Evolutionary conservation across 108 stramenopile species (phyloP), one percentile per base, ranked within the genome.

Genomic region (Skeletonema costatum): DNA sequence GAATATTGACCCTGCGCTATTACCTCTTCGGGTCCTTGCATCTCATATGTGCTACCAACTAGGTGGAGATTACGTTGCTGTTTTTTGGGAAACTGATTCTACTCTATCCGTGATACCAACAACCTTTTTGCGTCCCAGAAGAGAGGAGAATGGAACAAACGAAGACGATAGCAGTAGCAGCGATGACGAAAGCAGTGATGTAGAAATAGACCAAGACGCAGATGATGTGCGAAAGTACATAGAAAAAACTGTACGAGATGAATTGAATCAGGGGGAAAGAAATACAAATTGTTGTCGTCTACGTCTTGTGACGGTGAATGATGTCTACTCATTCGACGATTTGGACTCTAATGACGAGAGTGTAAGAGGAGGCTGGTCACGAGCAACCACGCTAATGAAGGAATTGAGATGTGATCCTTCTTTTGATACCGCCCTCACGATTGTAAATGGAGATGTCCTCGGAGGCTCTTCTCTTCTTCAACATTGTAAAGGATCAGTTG

Each of bases 281-380:
- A 25, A 56, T 25, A 25, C 4, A 29, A 17, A 5, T 25, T 56
- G 21, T 10, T 25, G 53, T 51, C 82, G 82, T 2, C 66, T 83
- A 17, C 51, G 82, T 29, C 60, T 83, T 11, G 67, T 83, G 5
- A 68, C 72, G 64, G 78, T 83, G 73, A 83, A 83, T 60, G 82
- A 83, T 46, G 82, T 83, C 9, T 83, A 83, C 66, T 75, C 78
- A 48, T 74, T 83, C 31, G 77, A 74, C 38, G 82, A 78, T 44
- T 32, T 58, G 17, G 82, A 78, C 38, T 51, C 56, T 12, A 21
- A 29, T 33, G 38, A 42, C 42, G 11, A 48, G 16, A 12, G 36
- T 12, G 14, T 36, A 17, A 66, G 60, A 32, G 82, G 82, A 13
- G 82, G 82, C 10, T 83, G 82, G 82, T 79, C 69, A 31, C 59